Percentiles rank a stretch among this genome's conserved stretches.
These are phyloP conservation scores for Corymbia calophylla DNA, from an alignment of 441 rosid genomes.

Conservation along the genomic window DNA sequence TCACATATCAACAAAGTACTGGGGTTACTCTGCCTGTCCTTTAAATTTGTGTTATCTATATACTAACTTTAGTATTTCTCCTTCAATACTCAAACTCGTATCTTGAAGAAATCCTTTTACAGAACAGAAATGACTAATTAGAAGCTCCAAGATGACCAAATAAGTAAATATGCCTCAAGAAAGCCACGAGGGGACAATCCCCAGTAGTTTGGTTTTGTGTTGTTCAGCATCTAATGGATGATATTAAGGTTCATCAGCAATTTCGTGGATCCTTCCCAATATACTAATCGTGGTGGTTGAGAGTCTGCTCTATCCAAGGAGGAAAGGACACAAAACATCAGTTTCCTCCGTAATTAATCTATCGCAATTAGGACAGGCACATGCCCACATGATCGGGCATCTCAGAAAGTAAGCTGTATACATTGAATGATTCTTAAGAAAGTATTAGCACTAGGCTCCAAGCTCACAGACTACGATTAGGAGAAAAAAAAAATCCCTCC, in stretches of 20 bases:
- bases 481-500: not conserved
- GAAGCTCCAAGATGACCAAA: too few relatives aligned
- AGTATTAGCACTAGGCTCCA: not conserved
- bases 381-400: not conserved
- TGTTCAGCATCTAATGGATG: not conserved
- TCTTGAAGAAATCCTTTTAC: too few relatives aligned
- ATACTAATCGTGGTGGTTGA: not conserved
- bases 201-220: not conserved
- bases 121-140: too few relatives aligned
- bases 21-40: too few relatives aligned
- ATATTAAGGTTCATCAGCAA: not conserved
- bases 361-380: not conserved
- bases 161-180: too few relatives aligned
- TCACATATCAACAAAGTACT: too few relatives aligned
- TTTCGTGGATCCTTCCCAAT: not conserved
- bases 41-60: too few relatives aligned
- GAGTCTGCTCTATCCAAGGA: fast-evolving
- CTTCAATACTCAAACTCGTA: too few relatives aligned
- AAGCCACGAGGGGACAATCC: too few relatives aligned
- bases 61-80: too few relatives aligned
- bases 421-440: not conserved
- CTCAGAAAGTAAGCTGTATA: not conserved
- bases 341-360: not conserved
- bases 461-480: too few relatives aligned
- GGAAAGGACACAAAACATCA: not conserved